phyloP scores from a whole-genome alignment of 805 yeast genomes.

The Candida verbasci region DNA sequence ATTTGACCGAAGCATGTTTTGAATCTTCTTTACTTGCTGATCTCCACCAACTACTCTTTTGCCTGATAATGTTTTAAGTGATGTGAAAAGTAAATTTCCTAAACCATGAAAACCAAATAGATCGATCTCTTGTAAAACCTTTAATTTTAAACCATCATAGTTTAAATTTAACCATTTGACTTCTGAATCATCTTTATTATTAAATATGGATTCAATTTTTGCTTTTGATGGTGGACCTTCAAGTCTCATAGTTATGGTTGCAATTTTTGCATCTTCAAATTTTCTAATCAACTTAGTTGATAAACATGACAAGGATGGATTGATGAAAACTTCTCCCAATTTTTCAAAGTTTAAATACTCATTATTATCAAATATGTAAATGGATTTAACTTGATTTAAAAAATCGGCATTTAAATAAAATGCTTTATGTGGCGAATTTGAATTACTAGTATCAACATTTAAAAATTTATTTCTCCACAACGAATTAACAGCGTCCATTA shows the following conservation, averaged over 20 bases:
- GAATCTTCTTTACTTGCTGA: too few species aligned
- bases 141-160: conserved; percentile 44
- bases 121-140: conserved; percentile 40
- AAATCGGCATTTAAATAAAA: conserved; percentile 33
- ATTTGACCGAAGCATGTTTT: too few species aligned
- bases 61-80: conserved; percentile 43
- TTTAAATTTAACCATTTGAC: conserved; percentile 36
- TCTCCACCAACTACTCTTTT: too few species aligned
- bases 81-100: conserved; percentile 46
- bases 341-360: conserved; percentile 8
- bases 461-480: conserved; percentile 56
- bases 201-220: conserved; percentile 29
- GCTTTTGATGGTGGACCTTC: conserved; percentile 51
- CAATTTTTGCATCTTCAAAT: conserved; percentile 37
- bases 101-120: conserved; percentile 45
- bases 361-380: conserved; percentile 23
- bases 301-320: conserved; percentile 48
- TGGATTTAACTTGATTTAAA: conserved; percentile 23
- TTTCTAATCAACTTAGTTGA: conserved; percentile 41
- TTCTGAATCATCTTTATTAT: conserved; percentile 14
- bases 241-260: conserved; percentile 31
- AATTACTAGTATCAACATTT: conserved; percentile 19
- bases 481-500: conserved; percentile 53
- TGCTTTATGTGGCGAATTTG: conserved; percentile 31
- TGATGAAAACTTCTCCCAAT: conserved; percentile 42